A percentile compares a stretch with the other conserved stretches of the same genome.
Evolutionary conservation across 2,329 filamentous ascomycete genomes (phyloP).

Genomic region (Emmonsiellopsis sp.): DNA sequence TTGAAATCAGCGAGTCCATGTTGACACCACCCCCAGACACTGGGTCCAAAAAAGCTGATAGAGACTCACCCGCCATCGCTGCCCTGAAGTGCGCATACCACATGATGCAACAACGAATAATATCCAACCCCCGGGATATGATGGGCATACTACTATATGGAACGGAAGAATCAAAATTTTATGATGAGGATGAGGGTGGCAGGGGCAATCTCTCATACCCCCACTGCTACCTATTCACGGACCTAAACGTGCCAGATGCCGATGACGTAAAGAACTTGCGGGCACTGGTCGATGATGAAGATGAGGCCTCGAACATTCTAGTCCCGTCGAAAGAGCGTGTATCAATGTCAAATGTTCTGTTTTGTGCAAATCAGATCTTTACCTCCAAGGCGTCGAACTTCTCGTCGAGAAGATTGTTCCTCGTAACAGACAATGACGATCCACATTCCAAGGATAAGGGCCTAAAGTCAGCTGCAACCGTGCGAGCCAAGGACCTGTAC

Average conservation of each 20-base stretch:
- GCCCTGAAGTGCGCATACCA: constrained; percentile 90
- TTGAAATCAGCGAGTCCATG: constrained; percentile 88
- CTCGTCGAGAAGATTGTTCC: constrained; percentile 81
- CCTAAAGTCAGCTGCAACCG: constrained; percentile 65
- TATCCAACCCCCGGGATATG: constrained; percentile 92
- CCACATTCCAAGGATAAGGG: constrained; percentile 67
- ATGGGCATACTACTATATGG: constrained; percentile 92
- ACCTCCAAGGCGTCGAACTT: constrained; percentile 93
- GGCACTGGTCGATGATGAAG: constrained; percentile 66
- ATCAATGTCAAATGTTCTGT: constrained; percentile 81
- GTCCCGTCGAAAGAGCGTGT: constrained; percentile 58
- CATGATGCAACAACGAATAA: constrained; percentile 97
- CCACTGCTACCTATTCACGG: constrained; percentile 83
- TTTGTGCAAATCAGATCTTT: constrained; percentile 93
- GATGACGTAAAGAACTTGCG: constrained; percentile 76
- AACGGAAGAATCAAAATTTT: constrained; percentile 74
- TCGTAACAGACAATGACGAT: constrained; percentile 89
- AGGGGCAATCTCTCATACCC: constrained; percentile 61
- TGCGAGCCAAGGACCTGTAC: constrained; percentile 88
- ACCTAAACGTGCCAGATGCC: constrained; percentile 79
- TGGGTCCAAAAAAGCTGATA: constrained; percentile 65
- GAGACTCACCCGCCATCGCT: constrained; percentile 68
- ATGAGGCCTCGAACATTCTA: constrained; percentile 60
- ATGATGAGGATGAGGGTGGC: constrained; percentile 52
- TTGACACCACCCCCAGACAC: constrained; percentile 55